Evolutionary conservation across 2,329 filamentous ascomycete species (phyloP).

Genomic region (Phoma sp.): DNA sequence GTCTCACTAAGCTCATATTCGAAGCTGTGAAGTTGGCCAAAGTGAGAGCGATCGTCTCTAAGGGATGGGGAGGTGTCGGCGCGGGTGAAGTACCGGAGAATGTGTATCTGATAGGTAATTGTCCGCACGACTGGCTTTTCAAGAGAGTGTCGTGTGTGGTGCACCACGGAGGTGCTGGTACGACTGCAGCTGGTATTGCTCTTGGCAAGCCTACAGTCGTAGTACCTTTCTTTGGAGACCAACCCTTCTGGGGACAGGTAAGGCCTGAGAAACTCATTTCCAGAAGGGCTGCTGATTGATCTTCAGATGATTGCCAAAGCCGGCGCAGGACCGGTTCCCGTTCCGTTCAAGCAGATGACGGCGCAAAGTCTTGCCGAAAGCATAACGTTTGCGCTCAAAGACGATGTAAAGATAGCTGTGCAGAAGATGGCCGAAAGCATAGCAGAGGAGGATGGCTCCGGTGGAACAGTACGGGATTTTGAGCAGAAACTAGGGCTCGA

Average conservation of each 20-base stretch:
- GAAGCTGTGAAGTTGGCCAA: conserved; percentile 50
- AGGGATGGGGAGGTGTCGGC: conserved; percentile 58
- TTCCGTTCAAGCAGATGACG: conserved; percentile 55
- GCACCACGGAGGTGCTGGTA: conserved; percentile 66
- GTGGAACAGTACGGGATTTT: conserved; percentile 18
- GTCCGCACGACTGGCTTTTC: conserved; percentile 65
- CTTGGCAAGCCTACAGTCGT: conserved; percentile 60
- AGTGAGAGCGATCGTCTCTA: conserved; percentile 59
- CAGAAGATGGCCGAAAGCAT: conserved; percentile 26
- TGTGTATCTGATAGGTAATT: conserved; percentile 60
- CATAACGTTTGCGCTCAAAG: conserved; percentile 54
- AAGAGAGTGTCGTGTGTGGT: conserved; percentile 61
- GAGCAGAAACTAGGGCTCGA: conserved; percentile 20
- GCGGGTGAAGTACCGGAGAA: conserved; percentile 41
- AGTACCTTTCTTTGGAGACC: conserved; percentile 65
- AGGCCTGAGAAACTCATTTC: neutral
- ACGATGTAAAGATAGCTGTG: conserved; percentile 35
- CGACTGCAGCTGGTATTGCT: conserved; percentile 61
- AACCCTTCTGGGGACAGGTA: conserved; percentile 59
- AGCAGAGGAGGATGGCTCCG: conserved; percentile 24
- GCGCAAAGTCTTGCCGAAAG: conserved; percentile 53
- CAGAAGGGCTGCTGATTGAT: neutral
- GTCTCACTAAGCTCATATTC: conserved; percentile 54
- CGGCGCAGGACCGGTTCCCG: conserved; percentile 57
- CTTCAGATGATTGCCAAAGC: conserved; percentile 56